These are phyloP conservation scores for Whalleya microplaca DNA, from an alignment of 2,329 filamentous ascomycete genomes.

Conservation along the genomic window DNA sequence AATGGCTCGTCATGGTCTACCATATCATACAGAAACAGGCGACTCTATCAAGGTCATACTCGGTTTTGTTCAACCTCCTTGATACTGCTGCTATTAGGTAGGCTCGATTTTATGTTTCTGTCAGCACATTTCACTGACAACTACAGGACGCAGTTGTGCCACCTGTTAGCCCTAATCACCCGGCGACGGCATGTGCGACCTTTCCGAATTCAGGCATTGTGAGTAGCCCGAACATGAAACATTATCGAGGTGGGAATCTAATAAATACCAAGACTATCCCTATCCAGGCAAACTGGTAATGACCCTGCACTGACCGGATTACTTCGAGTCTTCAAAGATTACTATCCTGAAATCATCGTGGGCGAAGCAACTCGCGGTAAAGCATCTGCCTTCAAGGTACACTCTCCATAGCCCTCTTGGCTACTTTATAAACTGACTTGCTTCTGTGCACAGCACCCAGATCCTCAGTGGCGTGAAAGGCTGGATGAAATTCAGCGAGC, in stretches of 20 bases:
- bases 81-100: slow-evolving; percentile 79
- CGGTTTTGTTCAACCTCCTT: slow-evolving; percentile 78
- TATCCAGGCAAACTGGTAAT: slow-evolving; percentile 66
- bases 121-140: slow-evolving; percentile 26
- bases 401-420: not conserved
- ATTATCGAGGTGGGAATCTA: slow-evolving; percentile 8
- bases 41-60: slow-evolving; percentile 71
- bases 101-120: slow-evolving; percentile 3
- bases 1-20: slow-evolving; percentile 79
- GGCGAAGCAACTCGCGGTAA: slow-evolving; percentile 66
- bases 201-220: slow-evolving; percentile 80
- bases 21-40: slow-evolving; percentile 68
- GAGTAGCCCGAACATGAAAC: slow-evolving; percentile 32
- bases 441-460: slow-evolving; percentile 62
- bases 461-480: slow-evolving; percentile 72
- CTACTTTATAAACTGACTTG: slow-evolving; percentile 18
- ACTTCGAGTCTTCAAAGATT: slow-evolving; percentile 84
- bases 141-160: slow-evolving; percentile 65
- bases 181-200: slow-evolving; percentile 81
- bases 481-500: slow-evolving; percentile 68
- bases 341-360: slow-evolving; percentile 86
- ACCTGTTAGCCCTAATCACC: slow-evolving; percentile 78
- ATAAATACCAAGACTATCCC: slow-evolving; percentile 50
- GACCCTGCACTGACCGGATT: slow-evolving; percentile 76
- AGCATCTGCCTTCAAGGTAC: slow-evolving; percentile 64